Evolutionary conservation across 306 rosid species (phyloP).

Genomic region (Ochetophila trinervis): DNA sequence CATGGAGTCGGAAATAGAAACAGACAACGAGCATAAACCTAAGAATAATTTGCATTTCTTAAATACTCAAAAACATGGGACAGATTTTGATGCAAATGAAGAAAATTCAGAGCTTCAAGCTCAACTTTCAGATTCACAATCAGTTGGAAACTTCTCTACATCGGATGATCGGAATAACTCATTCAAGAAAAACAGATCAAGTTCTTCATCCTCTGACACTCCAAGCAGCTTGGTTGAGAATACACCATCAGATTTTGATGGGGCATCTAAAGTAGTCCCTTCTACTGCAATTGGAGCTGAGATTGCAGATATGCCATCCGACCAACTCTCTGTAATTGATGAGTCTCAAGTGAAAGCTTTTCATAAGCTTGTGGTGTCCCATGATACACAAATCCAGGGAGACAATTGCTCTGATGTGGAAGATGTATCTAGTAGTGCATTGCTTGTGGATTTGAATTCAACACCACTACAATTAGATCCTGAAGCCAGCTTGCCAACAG

Average conservation of each 20-base stretch:
- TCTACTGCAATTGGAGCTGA: constrained; percentile 38
- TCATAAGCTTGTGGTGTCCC: constrained; percentile 28
- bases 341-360: constrained; percentile 30
- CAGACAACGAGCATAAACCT: constrained; percentile 53
- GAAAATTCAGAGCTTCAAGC: constrained; percentile 48
- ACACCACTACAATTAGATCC: constrained; percentile 29
- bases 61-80: constrained; percentile 32
- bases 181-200: constrained; percentile 43
- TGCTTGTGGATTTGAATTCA: constrained; percentile 36
- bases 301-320: constrained; percentile 33
- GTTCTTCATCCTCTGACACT: constrained; percentile 48
- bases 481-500: constrained; percentile 28
- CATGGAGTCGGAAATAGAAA: constrained; percentile 70
- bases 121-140: constrained; percentile 58
- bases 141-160: constrained; percentile 55
- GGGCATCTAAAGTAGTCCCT: constrained; percentile 31
- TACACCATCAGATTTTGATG: constrained; percentile 40
- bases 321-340: constrained; percentile 29
- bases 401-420: constrained; percentile 34
- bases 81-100: constrained; percentile 47
- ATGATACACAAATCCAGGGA: constrained; percentile 30
- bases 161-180: constrained; percentile 63
- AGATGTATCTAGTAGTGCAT: constrained; percentile 36
- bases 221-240: constrained; percentile 44
- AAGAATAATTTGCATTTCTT: constrained; percentile 32